These are phyloP conservation scores for Pleurostoma richardsiae DNA, from an alignment of 2,329 filamentous ascomycete genomes.

Conservation along the genomic window DNA sequence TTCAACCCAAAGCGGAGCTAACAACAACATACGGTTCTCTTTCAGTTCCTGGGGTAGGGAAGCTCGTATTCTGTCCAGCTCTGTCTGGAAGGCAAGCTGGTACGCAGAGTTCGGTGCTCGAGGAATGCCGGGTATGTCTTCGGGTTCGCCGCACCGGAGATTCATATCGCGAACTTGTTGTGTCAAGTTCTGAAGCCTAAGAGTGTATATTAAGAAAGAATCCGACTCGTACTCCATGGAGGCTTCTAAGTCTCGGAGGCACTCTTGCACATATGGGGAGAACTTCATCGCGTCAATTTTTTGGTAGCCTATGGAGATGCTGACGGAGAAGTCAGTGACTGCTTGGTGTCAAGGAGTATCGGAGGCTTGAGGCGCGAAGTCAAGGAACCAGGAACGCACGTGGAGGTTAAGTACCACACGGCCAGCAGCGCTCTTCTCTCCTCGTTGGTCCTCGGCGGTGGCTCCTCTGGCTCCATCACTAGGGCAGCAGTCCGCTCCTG, in stretches of 20 bases:
- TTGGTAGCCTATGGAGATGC: conserved; percentile 34
- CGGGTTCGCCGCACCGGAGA: conserved; percentile 22
- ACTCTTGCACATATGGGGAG: conserved; percentile 46
- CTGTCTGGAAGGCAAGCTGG: conserved; percentile 37
- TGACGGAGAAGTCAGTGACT: conserved; percentile 9
- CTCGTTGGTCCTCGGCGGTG: conserved; percentile 38
- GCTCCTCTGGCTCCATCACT: conserved; percentile 31
- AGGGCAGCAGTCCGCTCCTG: conserved; percentile 37
- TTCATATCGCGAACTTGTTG: conserved; percentile 42
- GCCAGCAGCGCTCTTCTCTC: conserved; percentile 47
- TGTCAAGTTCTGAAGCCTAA: conserved; percentile 43
- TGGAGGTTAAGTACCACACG: conserved; percentile 48
- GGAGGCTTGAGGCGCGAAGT: no score
- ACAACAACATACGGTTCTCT: conserved; percentile 27
- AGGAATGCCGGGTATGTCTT: conserved; percentile 25
- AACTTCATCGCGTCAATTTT: conserved; percentile 44
- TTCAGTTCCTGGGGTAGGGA: conserved; percentile 27
- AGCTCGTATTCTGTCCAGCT: conserved; percentile 34
- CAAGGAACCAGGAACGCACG: conserved; percentile 29
- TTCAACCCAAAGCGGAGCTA: neutral
- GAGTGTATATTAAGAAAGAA: conserved; percentile 35
- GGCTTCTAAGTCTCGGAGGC: conserved; percentile 37
- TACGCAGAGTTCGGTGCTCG: conserved; percentile 38
- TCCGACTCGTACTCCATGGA: conserved; percentile 42
- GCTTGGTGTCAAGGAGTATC: no score